These are phyloP conservation scores for Trematosphaeria pertusa DNA, from an alignment of 2,329 filamentous ascomycete species.

Conservation along the genomic window DNA sequence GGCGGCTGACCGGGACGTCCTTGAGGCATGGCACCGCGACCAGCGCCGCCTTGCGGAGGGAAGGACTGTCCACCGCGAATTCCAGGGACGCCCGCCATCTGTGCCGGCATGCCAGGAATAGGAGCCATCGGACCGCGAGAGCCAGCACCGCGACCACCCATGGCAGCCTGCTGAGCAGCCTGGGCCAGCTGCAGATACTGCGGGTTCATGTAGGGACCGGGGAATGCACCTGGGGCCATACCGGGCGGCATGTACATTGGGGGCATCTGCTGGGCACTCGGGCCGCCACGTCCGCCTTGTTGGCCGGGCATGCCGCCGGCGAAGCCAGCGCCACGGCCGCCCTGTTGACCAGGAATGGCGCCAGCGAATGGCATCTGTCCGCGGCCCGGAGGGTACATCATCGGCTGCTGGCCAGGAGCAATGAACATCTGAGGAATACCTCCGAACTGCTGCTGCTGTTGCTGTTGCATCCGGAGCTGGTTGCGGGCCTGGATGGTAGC, in stretches of 20 bases:
- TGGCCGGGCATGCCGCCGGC: conserved; percentile 80
- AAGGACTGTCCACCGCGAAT: conserved; percentile 52
- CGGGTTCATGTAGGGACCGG: conserved; percentile 76
- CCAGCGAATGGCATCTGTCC: conserved; percentile 68
- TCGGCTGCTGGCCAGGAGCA: conserved; percentile 78
- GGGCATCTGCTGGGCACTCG: conserved; percentile 77
- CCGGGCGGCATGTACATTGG: conserved; percentile 80
- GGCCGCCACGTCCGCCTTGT: conserved; percentile 85
- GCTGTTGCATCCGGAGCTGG: conserved; percentile 97
- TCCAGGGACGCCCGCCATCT: conserved; percentile 60
- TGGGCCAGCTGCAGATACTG: conserved; percentile 83
- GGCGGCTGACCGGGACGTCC: conserved; percentile 41
- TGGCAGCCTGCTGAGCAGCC: conserved; percentile 68
- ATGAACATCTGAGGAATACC: conserved; percentile 82
- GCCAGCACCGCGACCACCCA: conserved; percentile 61
- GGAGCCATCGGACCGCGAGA: conserved; percentile 68
- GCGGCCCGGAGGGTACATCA: conserved; percentile 64
- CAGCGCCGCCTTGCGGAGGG: conserved; percentile 48
- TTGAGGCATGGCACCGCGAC: conserved; percentile 39
- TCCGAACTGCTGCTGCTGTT: conserved; percentile 69
- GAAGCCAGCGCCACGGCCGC: conserved; percentile 85
- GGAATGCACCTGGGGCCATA: conserved; percentile 70
- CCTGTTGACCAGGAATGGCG: conserved; percentile 72
- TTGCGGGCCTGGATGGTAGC: conserved; percentile 99
- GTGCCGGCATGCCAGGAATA: conserved; percentile 74